Percentiles rank a stretch among this genome's conserved stretches.
Evolutionary conservation across 148 eudicot genomes (phyloP).

Genomic region (Rhododendron molle): DNA sequence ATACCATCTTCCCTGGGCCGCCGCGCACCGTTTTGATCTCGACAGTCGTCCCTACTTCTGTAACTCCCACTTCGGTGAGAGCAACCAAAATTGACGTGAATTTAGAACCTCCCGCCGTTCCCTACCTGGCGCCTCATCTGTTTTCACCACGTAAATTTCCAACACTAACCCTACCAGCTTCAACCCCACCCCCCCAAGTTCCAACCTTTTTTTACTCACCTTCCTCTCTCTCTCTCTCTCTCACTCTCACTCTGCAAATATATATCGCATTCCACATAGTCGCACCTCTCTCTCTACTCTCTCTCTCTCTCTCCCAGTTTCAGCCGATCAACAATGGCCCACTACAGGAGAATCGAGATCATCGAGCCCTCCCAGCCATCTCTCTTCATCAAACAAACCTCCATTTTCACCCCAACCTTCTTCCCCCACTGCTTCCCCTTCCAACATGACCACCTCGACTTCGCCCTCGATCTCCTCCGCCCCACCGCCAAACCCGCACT

Average conservation of each 20-base stretch:
- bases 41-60: too few species aligned
- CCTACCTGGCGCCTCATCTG: not conserved
- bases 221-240: not conserved
- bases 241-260: not conserved
- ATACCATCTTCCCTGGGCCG: not conserved
- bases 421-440: slow-evolving; percentile 23
- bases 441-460: slow-evolving; percentile 26
- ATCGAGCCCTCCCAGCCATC: slow-evolving; percentile 25
- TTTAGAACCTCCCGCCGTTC: not conserved
- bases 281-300: not conserved
- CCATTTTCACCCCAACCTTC: slow-evolving; percentile 31
- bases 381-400: slow-evolving; percentile 25
- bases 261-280: not conserved
- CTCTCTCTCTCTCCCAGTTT: not conserved
- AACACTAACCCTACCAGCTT: not conserved
- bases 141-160: not conserved
- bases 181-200: too few species aligned
- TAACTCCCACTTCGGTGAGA: too few species aligned
- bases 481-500: slow-evolving; percentile 10
- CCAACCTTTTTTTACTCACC: not conserved
- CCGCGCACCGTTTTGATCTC: not conserved
- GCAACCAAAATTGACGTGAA: not conserved
- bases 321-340: slow-evolving; percentile 24
- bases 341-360: slow-evolving; percentile 39
- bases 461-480: slow-evolving; percentile 34